A percentile compares a stretch with the other conserved stretches of the same genome.
phyloP scores from a whole-genome alignment of 257 asterid genomes.

The Solanum chiquidenum region DNA sequence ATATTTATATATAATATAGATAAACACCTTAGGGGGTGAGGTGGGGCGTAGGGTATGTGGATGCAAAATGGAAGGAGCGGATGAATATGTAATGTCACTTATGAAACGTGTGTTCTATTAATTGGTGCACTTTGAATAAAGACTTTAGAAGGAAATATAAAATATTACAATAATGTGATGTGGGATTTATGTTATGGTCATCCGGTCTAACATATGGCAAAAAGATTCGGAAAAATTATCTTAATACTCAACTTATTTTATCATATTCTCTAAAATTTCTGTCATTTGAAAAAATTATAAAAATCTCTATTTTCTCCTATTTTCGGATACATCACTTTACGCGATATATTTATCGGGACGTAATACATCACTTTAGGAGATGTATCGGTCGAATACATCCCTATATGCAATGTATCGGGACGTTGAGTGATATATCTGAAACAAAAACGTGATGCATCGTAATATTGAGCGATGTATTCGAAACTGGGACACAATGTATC shows the following conservation, averaged over 20 bases:
- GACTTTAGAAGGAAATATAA: not conserved
- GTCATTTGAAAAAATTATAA: too few relatives aligned
- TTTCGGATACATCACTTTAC: too few relatives aligned
- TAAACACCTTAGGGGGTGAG: not conserved
- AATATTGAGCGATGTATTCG: too few relatives aligned
- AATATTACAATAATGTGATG: not conserved
- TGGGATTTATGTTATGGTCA: not conserved
- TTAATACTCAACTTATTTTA: too few relatives aligned
- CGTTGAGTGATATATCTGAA: accelerated
- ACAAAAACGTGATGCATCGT: accelerated
- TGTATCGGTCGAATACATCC: too few relatives aligned
- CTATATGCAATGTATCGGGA: too few relatives aligned
- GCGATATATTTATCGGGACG: accelerated
- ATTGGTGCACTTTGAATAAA: not conserved
- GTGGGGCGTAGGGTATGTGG: not conserved
- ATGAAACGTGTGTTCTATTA: not conserved
- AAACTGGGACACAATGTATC: accelerated
- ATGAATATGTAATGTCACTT: too few relatives aligned
- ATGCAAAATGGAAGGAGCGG: not conserved
- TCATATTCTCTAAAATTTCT: too few relatives aligned
- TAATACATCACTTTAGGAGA: too few relatives aligned
- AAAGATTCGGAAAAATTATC: too few relatives aligned
- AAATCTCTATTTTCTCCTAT: accelerated
- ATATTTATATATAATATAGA: not conserved
- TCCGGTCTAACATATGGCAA: too few relatives aligned